A percentile compares a stretch with the other conserved stretches of the same genome.
These are phyloP conservation scores for Opeltia flavorubescens DNA, from an alignment of 495 filamentous ascomycete genomes.

Conservation along the genomic window DNA sequence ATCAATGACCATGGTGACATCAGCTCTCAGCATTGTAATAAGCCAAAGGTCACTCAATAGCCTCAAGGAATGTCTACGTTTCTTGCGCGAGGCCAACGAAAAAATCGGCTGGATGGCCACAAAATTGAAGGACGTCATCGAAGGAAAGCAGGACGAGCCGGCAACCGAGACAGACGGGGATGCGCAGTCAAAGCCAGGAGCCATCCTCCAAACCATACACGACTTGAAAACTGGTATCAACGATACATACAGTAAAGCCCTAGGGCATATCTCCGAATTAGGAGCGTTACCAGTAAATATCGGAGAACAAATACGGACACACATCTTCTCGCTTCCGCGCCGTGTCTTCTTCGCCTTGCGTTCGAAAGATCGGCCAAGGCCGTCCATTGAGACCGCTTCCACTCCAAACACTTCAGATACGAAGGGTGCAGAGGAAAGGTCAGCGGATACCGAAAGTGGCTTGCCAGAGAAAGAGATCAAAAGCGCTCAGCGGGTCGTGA, in stretches of 20 bases:
- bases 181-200: no score
- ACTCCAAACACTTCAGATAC: constrained; percentile 14
- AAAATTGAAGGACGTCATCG: constrained; percentile 53
- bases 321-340: no score
- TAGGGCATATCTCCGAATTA: no score
- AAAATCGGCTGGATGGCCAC: constrained; percentile 56
- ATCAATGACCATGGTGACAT: constrained; percentile 68
- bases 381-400: constrained; percentile 18
- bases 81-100: constrained; percentile 63
- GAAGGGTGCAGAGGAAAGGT: no score
- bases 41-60: constrained; percentile 66
- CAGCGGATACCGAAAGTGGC: background rate
- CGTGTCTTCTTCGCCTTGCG: constrained; percentile 31
- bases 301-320: no score
- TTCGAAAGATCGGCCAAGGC: background rate
- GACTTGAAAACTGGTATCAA: no score
- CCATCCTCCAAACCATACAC: no score
- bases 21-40: constrained; percentile 73
- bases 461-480: constrained; percentile 27
- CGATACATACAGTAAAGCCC: no score
- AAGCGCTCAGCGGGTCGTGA: constrained; percentile 54
- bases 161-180: no score
- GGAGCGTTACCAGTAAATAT: no score
- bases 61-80: constrained; percentile 61
- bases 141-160: constrained; percentile 31